Percentiles rank a stretch among this genome's conserved stretches.
Conservation (phyloP, 192 early-diverging fungal genomes). For the Dispira parvispora region DNA sequence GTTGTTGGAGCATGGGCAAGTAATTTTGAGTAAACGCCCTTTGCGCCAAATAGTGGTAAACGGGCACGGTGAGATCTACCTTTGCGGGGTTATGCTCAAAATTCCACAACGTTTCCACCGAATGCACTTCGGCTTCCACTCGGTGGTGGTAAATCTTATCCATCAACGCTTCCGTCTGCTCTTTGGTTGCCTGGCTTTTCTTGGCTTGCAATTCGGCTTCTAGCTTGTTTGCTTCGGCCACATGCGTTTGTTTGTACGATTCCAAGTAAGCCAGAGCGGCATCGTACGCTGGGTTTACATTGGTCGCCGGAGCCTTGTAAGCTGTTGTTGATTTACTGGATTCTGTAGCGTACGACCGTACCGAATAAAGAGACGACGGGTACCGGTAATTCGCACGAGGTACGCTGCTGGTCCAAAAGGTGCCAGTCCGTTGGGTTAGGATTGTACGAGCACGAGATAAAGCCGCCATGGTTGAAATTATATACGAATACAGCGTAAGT, state of each 20-base stretch:
- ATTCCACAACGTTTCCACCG: constrained; percentile 48
- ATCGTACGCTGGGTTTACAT: constrained; percentile 53
- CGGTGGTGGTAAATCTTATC: constrained; percentile 26
- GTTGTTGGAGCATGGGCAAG: constrained; percentile 40
- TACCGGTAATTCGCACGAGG: too few species aligned
- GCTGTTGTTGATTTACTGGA: not conserved
- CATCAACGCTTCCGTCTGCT: constrained; percentile 15
- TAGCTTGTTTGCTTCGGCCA: constrained; percentile 20
- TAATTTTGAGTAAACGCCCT: constrained; percentile 37
- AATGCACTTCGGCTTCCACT: constrained; percentile 49
- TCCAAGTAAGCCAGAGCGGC: constrained; percentile 56
- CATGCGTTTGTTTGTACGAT: constrained; percentile 32
- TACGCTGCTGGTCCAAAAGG: too few species aligned
- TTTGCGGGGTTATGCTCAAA: constrained; percentile 28
- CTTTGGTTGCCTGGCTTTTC: constrained; percentile 17
- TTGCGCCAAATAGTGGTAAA: constrained; percentile 48
- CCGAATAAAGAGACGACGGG: too few species aligned
- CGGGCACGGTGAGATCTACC: constrained; percentile 48
- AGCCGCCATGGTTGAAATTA: too few species aligned
- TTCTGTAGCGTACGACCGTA: too few species aligned
- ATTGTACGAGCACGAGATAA: too few species aligned
- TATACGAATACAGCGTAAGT: too few species aligned
- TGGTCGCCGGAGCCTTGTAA: constrained; percentile 31
- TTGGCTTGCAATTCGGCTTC: not conserved
- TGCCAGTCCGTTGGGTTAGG: too few species aligned